Conservation (phyloP, 164 flowering plant species). For the Malania oleifera region DNA sequence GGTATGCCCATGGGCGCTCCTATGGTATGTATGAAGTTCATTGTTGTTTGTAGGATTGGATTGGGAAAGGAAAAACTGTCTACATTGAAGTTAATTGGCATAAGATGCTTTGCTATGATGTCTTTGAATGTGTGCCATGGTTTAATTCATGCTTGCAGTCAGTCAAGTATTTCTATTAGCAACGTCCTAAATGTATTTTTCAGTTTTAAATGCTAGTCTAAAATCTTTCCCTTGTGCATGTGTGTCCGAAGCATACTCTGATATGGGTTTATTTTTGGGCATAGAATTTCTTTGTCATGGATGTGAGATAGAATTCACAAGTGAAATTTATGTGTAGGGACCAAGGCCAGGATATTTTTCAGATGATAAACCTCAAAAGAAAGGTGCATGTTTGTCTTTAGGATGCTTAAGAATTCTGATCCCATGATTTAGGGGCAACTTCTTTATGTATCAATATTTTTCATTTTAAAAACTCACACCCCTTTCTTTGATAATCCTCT, state of each 20-base stretch:
- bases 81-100: too few relatives aligned
- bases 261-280: too few relatives aligned
- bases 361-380: conserved; percentile 63
- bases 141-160: too few relatives aligned
- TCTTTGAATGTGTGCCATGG: too few relatives aligned
- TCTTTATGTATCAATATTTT: conserved; percentile 9
- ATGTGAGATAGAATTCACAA: conserved; percentile 4
- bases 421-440: not conserved
- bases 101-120: too few relatives aligned
- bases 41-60: not conserved
- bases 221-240: too few relatives aligned
- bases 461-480: not conserved
- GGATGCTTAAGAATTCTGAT: not conserved
- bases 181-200: too few relatives aligned
- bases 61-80: not conserved
- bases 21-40: conserved; percentile 49
- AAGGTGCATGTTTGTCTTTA: conserved; percentile 32
- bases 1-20: conserved; percentile 62
- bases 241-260: too few relatives aligned
- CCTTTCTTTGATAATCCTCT: conserved; percentile 4
- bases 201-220: too few relatives aligned
- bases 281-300: not conserved
- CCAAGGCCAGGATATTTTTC: conserved; percentile 74
- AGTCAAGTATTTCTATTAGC: too few relatives aligned
- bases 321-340: conserved; percentile 40